Evolutionary conservation across 129 eudicot genomes (phyloP), one percentile per base, ranked within the genome.

Genomic region (Chrysanthemum lavandulifolium): DNA sequence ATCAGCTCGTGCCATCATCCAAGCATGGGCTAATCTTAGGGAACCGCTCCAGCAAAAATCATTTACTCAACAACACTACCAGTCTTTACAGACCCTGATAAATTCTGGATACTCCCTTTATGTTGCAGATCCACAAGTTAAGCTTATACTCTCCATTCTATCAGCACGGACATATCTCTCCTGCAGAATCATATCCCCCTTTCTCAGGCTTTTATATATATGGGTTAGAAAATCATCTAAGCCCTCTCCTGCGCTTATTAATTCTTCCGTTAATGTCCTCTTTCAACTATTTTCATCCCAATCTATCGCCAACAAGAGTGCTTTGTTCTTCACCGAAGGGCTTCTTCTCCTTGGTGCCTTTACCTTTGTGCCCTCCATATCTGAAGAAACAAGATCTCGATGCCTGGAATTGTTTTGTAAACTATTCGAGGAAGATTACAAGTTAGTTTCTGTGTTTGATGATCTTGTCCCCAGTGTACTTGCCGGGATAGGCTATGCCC

Each of bases 1-100:
- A 71, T 84, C 98, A 52, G 97, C 99, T 48, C 86, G 83, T 76
- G 83, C 86, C 76, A 90, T 95, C 75, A 95, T 95, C 81, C 91
- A 91, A 87, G 85, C 97, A 77, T 95, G 99, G 99, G 84, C 94
- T 55, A 87, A 90, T 76, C 97, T 95, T 69, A 86, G 99, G 80
- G 89, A 84, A 61, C 85, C 89, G 40, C 80, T 90, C 60, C 82
- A 86, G 21, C 71, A 69, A 6, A 78, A 81, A 40, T 61, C 76
- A 18, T 95, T 95, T 62, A 73, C 79, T 52, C 81, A 81, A 18
- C 79, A 63, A 31, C 96, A 88, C 61, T 71, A 79, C 54, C 82
- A 90, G 61, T 82, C 99, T 54, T 76, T 95, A 51, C 84, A 85
- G 67, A 64, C 79, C 58, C 82, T 95, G 15, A 18, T 76, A 58